Evolutionary conservation across 108 stramenopile genomes (phyloP), one percentile per base, ranked within the genome.

Genomic region (Conticribra guillardii): DNA sequence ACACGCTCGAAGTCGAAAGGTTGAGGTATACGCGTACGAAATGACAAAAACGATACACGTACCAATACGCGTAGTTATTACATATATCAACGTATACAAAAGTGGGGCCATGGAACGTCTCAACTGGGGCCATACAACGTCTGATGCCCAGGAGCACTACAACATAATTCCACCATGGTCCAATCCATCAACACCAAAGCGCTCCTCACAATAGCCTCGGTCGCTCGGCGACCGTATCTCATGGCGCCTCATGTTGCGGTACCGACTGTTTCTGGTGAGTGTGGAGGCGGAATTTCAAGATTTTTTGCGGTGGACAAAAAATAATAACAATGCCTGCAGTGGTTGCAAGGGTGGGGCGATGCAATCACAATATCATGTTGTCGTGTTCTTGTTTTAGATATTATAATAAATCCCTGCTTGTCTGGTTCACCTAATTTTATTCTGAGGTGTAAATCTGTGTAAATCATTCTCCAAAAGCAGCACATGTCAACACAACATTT

Each of bases 101-200:
- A n/a, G n/a, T n/a, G n/a, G n/a, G n/a, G n/a, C n/a, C n/a, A n/a
- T n/a, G n/a, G n/a, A n/a, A n/a, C n/a, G n/a, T n/a, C n/a, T n/a
- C n/a, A n/a, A n/a, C n/a, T n/a, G n/a, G n/a, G n/a, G n/a, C n/a
- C n/a, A n/a, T n/a, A n/a, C n/a, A n/a, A n/a, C n/a, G n/a, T n/a
- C n/a, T n/a, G n/a, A n/a, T n/a, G n/a, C n/a, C n/a, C n/a, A n/a
- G n/a, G n/a, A n/a, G n/a, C n/a, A n/a, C n/a, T n/a, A n/a, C n/a
- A n/a, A n/a, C n/a, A n/a, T n/a, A n/a, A n/a, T n/a, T n/a, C n/a
- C n/a, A n/a, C n/a, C n/a, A 95, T 95, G 94, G 94, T 95, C 31
- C 94, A 95, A 82, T 89, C 89, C 11, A 63, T 95, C 56, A 95
- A 95, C 64, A 73, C 90, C 33, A 95, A 90, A 37, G 94, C 94